These are phyloP conservation scores for Pleomassaria siparia DNA, from an alignment of 2,329 filamentous ascomycete genomes.

Conservation along the genomic window DNA sequence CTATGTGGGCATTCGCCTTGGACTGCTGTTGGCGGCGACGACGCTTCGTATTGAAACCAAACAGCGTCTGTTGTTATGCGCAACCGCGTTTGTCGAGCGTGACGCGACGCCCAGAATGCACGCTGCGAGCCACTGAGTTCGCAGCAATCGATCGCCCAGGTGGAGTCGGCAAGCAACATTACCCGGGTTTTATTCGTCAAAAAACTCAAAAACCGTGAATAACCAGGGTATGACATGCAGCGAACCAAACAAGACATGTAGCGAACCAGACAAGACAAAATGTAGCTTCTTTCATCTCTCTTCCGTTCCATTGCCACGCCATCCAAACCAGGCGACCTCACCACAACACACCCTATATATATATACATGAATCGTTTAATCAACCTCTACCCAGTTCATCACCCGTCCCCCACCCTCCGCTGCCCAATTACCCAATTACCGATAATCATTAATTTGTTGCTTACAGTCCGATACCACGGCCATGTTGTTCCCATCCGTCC, in stretches of 20 bases:
- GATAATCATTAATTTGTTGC: slow-evolving; percentile 11
- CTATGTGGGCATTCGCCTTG: background rate
- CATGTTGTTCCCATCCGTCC: background rate
- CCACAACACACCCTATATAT: slow-evolving; percentile 1
- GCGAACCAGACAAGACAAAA: no score
- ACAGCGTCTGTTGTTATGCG: slow-evolving; percentile 1
- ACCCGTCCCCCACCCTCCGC: background rate
- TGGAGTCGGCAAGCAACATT: slow-evolving; percentile 4
- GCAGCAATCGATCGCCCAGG: background rate
- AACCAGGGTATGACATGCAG: no score
- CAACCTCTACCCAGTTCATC: background rate
- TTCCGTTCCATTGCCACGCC: background rate
- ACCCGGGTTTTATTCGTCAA: background rate
- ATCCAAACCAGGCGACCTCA: background rate
- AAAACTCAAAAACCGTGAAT: no score
- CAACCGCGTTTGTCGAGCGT: background rate
- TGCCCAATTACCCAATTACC: no score
- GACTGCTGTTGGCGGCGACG: background rate
- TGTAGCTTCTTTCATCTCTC: background rate
- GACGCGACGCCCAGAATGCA: slow-evolving; percentile 1
- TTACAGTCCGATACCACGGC: background rate
- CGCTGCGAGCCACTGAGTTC: slow-evolving; percentile 9
- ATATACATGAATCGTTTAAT: slow-evolving; percentile 12
- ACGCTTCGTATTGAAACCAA: background rate
- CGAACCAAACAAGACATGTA: no score